phyloP scores from a whole-genome alignment of 371 early-diverging fungal genomes.

The Saksenaea vasiformis region DNA sequence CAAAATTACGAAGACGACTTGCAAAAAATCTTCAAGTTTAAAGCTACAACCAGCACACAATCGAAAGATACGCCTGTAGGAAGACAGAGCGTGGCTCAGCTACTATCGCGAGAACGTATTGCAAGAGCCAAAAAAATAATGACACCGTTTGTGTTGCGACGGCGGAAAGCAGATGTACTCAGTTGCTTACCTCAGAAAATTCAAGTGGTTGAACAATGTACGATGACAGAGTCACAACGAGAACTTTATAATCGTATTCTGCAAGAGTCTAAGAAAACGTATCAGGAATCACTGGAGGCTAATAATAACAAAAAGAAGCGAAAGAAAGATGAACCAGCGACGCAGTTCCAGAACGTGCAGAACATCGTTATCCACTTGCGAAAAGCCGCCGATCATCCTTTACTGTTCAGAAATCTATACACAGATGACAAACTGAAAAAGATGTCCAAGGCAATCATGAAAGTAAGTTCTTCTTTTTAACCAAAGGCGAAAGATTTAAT shows the following conservation, averaged over 20 bases:
- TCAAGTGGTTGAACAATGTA: slow-evolving; percentile 47
- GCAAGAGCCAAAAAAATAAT: slow-evolving; percentile 74
- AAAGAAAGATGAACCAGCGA: slow-evolving; percentile 9
- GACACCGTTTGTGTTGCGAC: slow-evolving; percentile 78
- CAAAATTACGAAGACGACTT: slow-evolving; percentile 58
- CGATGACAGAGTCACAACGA: slow-evolving; percentile 44
- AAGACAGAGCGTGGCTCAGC: slow-evolving; percentile 25
- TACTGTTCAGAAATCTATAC: slow-evolving; percentile 75
- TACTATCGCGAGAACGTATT: slow-evolving; percentile 64
- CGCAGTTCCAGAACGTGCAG: slow-evolving; percentile 38
- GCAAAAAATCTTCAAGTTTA: slow-evolving; percentile 58
- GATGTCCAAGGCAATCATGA: slow-evolving; percentile 70
- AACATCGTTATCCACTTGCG: slow-evolving; percentile 82
- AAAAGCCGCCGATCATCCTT: slow-evolving; percentile 86
- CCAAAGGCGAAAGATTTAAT: neutral
- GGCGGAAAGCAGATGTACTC: slow-evolving; percentile 72
- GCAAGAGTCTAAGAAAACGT: slow-evolving; percentile 30
- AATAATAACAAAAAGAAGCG: slow-evolving; percentile 8
- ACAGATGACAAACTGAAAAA: slow-evolving; percentile 49
- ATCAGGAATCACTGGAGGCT: slow-evolving; percentile 16
- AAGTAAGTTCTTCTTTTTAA: slow-evolving; percentile 9
- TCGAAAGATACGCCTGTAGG: slow-evolving; percentile 2
- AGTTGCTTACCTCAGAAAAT: slow-evolving; percentile 70
- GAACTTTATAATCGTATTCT: slow-evolving; percentile 48
- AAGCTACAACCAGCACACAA: slow-evolving; percentile 21